phyloP scores from a whole-genome alignment of 140 eudicot species.

The Anethum foeniculum region DNA sequence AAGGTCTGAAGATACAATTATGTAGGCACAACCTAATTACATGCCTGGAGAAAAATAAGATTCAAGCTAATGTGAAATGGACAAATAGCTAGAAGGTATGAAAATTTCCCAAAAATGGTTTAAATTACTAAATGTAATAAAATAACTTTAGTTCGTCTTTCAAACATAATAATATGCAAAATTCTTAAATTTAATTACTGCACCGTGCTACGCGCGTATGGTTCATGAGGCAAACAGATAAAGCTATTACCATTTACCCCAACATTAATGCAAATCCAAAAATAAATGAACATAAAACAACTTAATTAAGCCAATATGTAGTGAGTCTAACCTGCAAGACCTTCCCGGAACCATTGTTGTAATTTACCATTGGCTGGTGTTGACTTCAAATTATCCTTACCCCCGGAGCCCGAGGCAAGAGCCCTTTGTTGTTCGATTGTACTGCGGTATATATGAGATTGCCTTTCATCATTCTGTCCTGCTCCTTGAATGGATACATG shows the following conservation, averaged over 20 bases:
- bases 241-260: background rate
- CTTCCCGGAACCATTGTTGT: constrained; percentile 95
- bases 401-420: constrained; percentile 51
- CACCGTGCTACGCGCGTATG: too few species aligned
- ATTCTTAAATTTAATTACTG: background rate
- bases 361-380: constrained; percentile 57
- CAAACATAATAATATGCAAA: background rate
- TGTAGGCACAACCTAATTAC: background rate
- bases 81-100: background rate
- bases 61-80: background rate
- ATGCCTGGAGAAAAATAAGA: background rate
- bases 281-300: background rate
- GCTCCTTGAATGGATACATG: constrained; percentile 31
- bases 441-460: constrained; percentile 40
- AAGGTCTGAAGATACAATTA: background rate
- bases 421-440: constrained; percentile 42
- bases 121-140: background rate
- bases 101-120: background rate
- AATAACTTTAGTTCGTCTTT: background rate
- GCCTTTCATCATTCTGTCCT: constrained; percentile 34
- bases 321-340: constrained; percentile 70
- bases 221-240: background rate
- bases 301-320: background rate
- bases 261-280: background rate
- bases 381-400: constrained; percentile 41